Evolutionary conservation across 768 basidiomycete species (phyloP).

Genomic region (Terana coerulea): DNA sequence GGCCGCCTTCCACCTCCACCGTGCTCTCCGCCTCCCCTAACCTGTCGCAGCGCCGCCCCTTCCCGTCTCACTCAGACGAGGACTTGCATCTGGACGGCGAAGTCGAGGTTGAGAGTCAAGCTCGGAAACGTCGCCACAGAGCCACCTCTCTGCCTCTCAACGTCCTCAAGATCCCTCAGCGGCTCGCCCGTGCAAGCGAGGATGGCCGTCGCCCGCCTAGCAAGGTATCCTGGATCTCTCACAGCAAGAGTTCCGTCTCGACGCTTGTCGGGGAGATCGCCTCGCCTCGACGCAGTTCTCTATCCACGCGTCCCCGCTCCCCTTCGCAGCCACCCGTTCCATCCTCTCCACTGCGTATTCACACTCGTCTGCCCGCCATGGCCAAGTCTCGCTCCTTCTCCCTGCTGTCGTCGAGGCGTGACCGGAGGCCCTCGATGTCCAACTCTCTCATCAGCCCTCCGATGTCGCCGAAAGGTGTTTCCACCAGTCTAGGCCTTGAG

Average conservation of each 20-base stretch:
- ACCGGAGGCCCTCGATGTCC: background rate
- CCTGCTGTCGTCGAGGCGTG: background rate
- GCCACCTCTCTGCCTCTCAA: background rate
- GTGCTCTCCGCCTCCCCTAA: background rate
- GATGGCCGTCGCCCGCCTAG: conserved; percentile 7
- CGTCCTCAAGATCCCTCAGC: conserved; percentile 9
- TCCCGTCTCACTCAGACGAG: background rate
- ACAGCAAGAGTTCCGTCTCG: conserved; percentile 7
- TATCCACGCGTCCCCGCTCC: conserved; percentile 9
- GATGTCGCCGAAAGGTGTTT: conserved; percentile 4
- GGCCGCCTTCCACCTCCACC: background rate
- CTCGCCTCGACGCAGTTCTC: conserved; percentile 9
- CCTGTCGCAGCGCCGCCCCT: conserved; percentile 10
- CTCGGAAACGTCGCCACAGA: conserved; percentile 10
- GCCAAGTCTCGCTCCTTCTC: conserved; percentile 6
- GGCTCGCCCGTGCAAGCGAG: conserved; percentile 9
- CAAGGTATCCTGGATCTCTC: conserved; percentile 8
- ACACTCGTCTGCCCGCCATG: conserved; percentile 9
- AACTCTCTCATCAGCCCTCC: background rate
- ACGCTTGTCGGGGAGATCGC: conserved; percentile 2
- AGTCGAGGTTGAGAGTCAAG: conserved; percentile 10
- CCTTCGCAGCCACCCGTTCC: background rate
- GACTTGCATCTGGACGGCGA: background rate
- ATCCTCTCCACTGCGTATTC: background rate
- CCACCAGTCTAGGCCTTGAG: background rate